Conservation (phyloP, 306 rosid species). For the Boehmeria nivea region DNA sequence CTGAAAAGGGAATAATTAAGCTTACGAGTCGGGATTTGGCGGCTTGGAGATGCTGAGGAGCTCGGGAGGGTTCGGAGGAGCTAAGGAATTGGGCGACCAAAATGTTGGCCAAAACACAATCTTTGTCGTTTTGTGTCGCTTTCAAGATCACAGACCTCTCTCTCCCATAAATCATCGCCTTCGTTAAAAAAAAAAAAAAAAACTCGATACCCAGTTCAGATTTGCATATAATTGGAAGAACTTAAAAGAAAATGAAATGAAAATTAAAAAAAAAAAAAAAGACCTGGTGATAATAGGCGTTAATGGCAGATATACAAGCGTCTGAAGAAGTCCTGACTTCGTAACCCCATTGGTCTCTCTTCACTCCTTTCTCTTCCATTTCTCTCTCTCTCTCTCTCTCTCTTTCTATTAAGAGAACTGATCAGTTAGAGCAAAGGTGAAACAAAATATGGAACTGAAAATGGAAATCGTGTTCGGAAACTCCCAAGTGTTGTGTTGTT, state of each 20-base stretch:
- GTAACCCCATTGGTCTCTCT: constrained; percentile 62
- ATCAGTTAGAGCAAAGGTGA: background rate
- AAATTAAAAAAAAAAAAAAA: background rate
- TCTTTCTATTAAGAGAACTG: background rate
- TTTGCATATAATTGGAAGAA: background rate
- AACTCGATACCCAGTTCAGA: constrained; percentile 24
- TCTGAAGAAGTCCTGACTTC: constrained; percentile 63
- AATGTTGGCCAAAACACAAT: constrained; percentile 77
- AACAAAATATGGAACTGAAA: too few species aligned
- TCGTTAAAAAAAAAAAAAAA: constrained; percentile 3
- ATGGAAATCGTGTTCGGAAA: too few species aligned
- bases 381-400: constrained; percentile 8
- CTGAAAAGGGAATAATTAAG: background rate
- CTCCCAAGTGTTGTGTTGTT: too few species aligned
- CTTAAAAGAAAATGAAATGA: background rate
- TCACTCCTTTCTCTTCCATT: constrained; percentile 41
- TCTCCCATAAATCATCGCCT: constrained; percentile 75
- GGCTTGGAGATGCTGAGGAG: constrained; percentile 39
- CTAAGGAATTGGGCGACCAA: constrained; percentile 52
- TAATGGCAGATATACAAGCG: constrained; percentile 64
- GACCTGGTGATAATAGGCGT: constrained; percentile 73
- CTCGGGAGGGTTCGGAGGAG: constrained; percentile 49
- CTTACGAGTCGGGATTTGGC: constrained; percentile 61
- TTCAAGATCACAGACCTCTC: constrained; percentile 66
- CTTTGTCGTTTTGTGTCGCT: constrained; percentile 52